Percentiles rank a stretch among this genome's conserved stretches.
phyloP scores from a whole-genome alignment of 2,329 filamentous ascomycete species.

The Diaporthe destruens region DNA sequence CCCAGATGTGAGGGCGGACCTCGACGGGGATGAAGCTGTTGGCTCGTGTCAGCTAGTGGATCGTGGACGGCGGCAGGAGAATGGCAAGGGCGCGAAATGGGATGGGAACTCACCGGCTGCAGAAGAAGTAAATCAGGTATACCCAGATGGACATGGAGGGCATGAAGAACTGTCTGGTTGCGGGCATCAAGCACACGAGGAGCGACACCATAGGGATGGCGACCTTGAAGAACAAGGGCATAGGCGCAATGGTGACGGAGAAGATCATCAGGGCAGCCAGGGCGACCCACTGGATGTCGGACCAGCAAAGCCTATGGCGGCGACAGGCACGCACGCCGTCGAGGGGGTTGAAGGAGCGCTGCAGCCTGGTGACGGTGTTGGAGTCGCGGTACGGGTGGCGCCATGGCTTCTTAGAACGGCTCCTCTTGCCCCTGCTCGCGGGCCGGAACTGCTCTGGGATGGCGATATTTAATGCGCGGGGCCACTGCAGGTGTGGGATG shows the following conservation, averaged over 20 bases:
- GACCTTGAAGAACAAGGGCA: conserved; percentile 84
- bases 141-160: conserved; percentile 87
- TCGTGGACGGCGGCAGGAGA: neutral
- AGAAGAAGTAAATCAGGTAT: conserved; percentile 93
- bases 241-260: conserved; percentile 84
- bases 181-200: conserved; percentile 80
- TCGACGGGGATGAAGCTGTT: conserved; percentile 87
- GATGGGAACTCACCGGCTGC: conserved; percentile 78
- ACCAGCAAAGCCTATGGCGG: conserved; percentile 82
- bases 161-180: conserved; percentile 91
- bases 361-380: conserved; percentile 77
- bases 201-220: conserved; percentile 76
- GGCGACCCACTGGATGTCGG: conserved; percentile 88
- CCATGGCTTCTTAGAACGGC: conserved; percentile 44
- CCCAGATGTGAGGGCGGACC: conserved; percentile 94
- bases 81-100: no score
- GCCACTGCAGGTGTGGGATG: conserved; percentile 47
- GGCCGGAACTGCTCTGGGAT: conserved; percentile 51
- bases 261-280: conserved; percentile 82
- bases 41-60: conserved; percentile 31
- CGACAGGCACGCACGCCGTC: conserved; percentile 83
- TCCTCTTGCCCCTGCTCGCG: conserved; percentile 45
- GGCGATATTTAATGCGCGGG: conserved; percentile 46
- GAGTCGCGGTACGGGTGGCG: conserved; percentile 41
- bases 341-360: conserved; percentile 84